These are phyloP conservation scores for Lactarius pseudohatsudake DNA, from an alignment of 768 basidiomycete species.

Conservation along the genomic window DNA sequence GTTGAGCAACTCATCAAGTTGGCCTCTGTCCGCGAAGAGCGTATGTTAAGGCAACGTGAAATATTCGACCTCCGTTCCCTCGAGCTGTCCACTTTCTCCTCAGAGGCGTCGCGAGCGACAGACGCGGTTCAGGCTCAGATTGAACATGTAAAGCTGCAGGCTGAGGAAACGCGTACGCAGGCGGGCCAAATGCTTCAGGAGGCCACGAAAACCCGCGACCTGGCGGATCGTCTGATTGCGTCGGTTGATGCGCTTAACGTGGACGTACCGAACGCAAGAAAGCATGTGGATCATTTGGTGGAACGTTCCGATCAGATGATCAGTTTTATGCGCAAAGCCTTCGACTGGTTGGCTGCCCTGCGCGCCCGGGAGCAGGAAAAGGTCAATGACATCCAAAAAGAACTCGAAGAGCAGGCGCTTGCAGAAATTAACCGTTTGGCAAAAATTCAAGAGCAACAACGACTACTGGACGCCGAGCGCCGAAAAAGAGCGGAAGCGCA, in stretches of 20 bases:
- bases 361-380: constrained; percentile 12
- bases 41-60: constrained; percentile 8
- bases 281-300: background rate
- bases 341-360: constrained; percentile 11
- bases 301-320: constrained; percentile 17
- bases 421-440: constrained; percentile 5
- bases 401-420: constrained; percentile 14
- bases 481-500: constrained; percentile 13
- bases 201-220: constrained; percentile 16
- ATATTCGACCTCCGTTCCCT: constrained; percentile 12
- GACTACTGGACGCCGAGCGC: constrained; percentile 10
- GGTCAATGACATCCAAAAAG: background rate
- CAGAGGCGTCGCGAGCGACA: constrained; percentile 1
- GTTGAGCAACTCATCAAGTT: constrained; percentile 17
- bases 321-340: constrained; percentile 6
- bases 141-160: constrained; percentile 8
- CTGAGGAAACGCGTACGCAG: constrained; percentile 14
- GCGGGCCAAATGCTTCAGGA: constrained; percentile 18
- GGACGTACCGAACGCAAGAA: background rate
- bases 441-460: constrained; percentile 9
- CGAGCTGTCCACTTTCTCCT: constrained; percentile 17
- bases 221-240: constrained; percentile 14
- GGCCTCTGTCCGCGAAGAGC: constrained; percentile 17
- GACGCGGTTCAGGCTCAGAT: constrained; percentile 9
- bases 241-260: constrained; percentile 5